Percentiles rank a stretch among this genome's conserved stretches.
These are phyloP conservation scores for Yamadazyma kanchanaburiensis DNA, from an alignment of 1,139 yeast species.

Conservation along the genomic window DNA sequence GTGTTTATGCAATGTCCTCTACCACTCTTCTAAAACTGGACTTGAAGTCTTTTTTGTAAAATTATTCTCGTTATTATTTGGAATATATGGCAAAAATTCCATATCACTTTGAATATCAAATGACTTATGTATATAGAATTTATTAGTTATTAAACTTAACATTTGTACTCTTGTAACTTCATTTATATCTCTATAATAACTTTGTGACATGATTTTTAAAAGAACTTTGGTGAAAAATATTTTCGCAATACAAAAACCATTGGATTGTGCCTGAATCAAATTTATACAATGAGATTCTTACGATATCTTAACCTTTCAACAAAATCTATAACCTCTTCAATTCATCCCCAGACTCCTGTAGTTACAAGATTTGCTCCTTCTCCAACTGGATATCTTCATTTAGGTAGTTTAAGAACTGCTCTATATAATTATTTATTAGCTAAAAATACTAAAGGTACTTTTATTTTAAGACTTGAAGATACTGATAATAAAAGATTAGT, in stretches of 20 bases:
- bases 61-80: slow-evolving; percentile 10
- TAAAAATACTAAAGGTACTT: slow-evolving; percentile 73
- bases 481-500: slow-evolving; percentile 83
- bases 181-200: slow-evolving; percentile 5
- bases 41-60: no score
- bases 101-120: slow-evolving; percentile 69
- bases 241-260: no score
- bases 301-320: no score
- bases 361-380: slow-evolving; percentile 97
- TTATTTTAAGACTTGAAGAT: slow-evolving; percentile 81
- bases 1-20: neutral
- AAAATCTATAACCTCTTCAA: no score
- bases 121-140: slow-evolving; percentile 62
- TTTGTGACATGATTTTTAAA: slow-evolving; percentile 4
- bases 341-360: slow-evolving; percentile 58
- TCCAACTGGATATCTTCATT: slow-evolving; percentile 89
- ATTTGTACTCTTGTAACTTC: slow-evolving; percentile 12
- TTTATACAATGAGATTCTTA: no score
- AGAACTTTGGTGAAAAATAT: no score
- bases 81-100: slow-evolving; percentile 61
- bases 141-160: slow-evolving; percentile 32
- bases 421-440: slow-evolving; percentile 85
- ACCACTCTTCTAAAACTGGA: slow-evolving; percentile 3
- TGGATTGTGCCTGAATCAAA: no score
- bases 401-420: slow-evolving; percentile 93